These are phyloP conservation scores for Aspergillus melleus DNA, from an alignment of 2,329 filamentous ascomycete genomes.

Conservation along the genomic window DNA sequence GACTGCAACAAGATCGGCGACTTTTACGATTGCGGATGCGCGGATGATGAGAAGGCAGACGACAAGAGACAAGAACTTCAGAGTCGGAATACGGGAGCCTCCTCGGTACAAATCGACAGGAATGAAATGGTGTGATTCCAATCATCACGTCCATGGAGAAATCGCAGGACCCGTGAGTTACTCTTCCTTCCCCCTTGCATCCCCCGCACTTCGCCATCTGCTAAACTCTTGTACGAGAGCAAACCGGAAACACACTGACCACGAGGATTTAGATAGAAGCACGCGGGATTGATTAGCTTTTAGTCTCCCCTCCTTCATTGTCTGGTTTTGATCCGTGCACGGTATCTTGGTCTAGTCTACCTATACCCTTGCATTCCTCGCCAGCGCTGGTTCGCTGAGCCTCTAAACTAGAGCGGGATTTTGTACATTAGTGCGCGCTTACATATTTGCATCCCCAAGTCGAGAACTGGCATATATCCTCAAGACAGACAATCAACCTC, in stretches of 20 bases:
- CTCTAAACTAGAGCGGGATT: slow-evolving; percentile 1
- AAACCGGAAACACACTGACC: slow-evolving; percentile 5
- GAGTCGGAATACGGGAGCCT: slow-evolving; percentile 3
- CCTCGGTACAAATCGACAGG: background rate
- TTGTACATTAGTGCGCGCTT: slow-evolving; percentile 9
- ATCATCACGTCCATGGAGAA: slow-evolving; percentile 19
- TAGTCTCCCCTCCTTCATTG: background rate
- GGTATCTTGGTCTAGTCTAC: background rate
- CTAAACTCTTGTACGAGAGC: background rate
- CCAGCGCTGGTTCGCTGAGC: slow-evolving; percentile 18
- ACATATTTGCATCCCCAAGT: background rate
- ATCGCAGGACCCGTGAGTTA: slow-evolving; percentile 36
- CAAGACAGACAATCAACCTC: background rate
- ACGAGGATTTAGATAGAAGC: slow-evolving; percentile 16
- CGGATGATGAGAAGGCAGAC: slow-evolving; percentile 51
- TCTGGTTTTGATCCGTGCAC: slow-evolving; percentile 1
- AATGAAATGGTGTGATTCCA: background rate
- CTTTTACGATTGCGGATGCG: slow-evolving; percentile 67
- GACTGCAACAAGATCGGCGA: slow-evolving; percentile 66
- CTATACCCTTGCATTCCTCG: background rate
- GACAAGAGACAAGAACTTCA: slow-evolving; percentile 1
- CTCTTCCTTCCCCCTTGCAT: slow-evolving; percentile 4
- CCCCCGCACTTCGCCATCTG: background rate
- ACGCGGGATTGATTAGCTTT: slow-evolving; percentile 26
- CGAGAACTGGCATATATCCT: background rate